phyloP scores from a whole-genome alignment of 1,284 basidiomycete species.

The Rhodotorula sp. region DNA sequence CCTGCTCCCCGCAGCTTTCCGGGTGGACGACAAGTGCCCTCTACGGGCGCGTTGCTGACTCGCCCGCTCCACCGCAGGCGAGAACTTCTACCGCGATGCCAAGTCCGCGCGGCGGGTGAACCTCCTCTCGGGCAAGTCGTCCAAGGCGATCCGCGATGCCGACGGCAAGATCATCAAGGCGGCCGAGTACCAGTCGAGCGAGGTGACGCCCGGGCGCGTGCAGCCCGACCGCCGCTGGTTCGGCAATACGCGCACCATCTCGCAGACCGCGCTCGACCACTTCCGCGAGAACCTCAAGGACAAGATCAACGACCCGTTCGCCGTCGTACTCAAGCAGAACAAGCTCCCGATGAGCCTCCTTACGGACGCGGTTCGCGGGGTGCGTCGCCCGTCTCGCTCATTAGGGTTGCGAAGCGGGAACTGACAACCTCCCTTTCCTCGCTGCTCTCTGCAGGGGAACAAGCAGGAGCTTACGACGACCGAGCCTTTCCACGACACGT shows the following conservation, averaged over 20 bases:
- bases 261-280: slow-evolving; percentile 91
- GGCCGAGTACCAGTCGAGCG: slow-evolving; percentile 88
- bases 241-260: slow-evolving; percentile 96
- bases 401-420: not conserved
- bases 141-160: slow-evolving; percentile 81
- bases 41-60: too few relatives aligned
- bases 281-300: slow-evolving; percentile 81
- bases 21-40: too few relatives aligned
- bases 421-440: not conserved
- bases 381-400: slow-evolving; percentile 2
- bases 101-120: slow-evolving; percentile 79
- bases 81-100: slow-evolving; percentile 48
- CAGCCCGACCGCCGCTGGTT: slow-evolving; percentile 95
- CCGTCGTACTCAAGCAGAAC: slow-evolving; percentile 84
- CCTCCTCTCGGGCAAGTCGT: slow-evolving; percentile 74
- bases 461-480: slow-evolving; percentile 77
- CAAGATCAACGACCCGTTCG: slow-evolving; percentile 89
- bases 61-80: slow-evolving; percentile 25
- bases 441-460: slow-evolving; percentile 22
- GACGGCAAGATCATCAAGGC: slow-evolving; percentile 88
- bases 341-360: slow-evolving; percentile 93
- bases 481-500: slow-evolving; percentile 87
- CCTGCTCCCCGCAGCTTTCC: not conserved
- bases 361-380: slow-evolving; percentile 59
- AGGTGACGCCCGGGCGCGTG: slow-evolving; percentile 81